A percentile compares a stretch with the other conserved stretches of the same genome.
phyloP scores from a whole-genome alignment of 164 flowering plant genomes.

The Malania oleifera region DNA sequence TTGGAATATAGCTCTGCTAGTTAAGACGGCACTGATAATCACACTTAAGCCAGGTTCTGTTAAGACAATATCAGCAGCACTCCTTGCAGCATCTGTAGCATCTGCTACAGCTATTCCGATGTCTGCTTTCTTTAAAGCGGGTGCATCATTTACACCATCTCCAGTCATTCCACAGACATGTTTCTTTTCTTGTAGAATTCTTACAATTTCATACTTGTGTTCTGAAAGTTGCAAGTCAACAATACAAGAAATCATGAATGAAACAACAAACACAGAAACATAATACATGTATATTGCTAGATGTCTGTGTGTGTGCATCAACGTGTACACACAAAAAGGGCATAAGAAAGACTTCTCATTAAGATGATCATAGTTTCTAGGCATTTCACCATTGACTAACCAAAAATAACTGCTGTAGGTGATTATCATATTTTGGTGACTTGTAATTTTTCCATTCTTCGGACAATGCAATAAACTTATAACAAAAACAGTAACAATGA shows the following conservation, averaged over 20 bases:
- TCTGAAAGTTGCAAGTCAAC: conserved; percentile 36
- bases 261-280: background rate
- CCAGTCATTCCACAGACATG: conserved; percentile 94
- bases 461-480: background rate
- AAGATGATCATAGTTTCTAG: background rate
- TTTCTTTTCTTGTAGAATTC: conserved; percentile 79
- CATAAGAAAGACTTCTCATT: background rate
- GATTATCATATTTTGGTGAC: conserved; percentile 1
- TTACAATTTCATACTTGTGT: conserved; percentile 87
- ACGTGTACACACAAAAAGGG: background rate
- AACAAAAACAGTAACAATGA: background rate
- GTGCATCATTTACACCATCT: conserved; percentile 94
- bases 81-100: conserved; percentile 89
- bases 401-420: background rate
- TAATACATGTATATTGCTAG: background rate
- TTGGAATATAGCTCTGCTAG: conserved; percentile 90
- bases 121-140: conserved; percentile 90
- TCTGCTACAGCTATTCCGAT: conserved; percentile 90
- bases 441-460: background rate
- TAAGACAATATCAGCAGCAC: conserved; percentile 82
- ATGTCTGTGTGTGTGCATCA: background rate
- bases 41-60: conserved; percentile 92
- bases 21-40: conserved; percentile 77
- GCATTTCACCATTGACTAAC: background rate
- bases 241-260: background rate